Percentiles rank a stretch among this genome's conserved stretches.
Evolutionary conservation across 495 filamentous ascomycete genomes (phyloP).

Genomic region (Penicillium lividum): DNA sequence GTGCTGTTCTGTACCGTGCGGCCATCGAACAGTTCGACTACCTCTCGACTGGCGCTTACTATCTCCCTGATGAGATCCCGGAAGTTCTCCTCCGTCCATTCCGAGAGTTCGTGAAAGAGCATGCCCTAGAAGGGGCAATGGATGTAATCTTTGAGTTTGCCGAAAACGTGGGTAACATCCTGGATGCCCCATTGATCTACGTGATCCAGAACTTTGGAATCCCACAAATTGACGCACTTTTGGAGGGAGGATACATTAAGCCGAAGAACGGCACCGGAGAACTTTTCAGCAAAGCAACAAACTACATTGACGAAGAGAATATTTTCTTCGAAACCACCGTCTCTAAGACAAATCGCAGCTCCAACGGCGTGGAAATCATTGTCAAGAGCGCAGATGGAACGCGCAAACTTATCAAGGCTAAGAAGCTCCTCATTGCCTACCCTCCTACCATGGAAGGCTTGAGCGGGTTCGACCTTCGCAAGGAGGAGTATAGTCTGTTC

Average conservation of each 20-base stretch:
- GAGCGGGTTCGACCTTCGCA: constrained; percentile 34
- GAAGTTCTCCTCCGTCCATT: constrained; percentile 13
- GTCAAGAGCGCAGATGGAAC: constrained; percentile 37
- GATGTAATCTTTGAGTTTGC: constrained; percentile 11
- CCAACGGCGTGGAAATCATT: constrained; percentile 12
- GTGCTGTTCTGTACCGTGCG: constrained; percentile 9
- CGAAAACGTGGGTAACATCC: constrained; percentile 12
- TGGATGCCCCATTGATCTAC: constrained; percentile 10
- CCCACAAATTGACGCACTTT: constrained; percentile 1
- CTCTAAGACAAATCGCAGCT: constrained; percentile 11
- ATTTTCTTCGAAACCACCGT: constrained; percentile 12
- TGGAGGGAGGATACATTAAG: constrained; percentile 7
- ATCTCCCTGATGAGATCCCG: constrained; percentile 12
- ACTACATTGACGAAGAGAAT: constrained; percentile 8
- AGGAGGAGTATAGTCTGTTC: constrained; percentile 39
- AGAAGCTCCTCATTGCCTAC: constrained; percentile 45
- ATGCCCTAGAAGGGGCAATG: constrained; percentile 9
- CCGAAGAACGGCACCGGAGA: constrained; percentile 12
- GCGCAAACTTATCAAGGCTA: constrained; percentile 40
- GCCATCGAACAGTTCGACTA: constrained; percentile 14
- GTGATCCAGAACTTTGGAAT: constrained; percentile 14
- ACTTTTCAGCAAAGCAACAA: constrained; percentile 9
- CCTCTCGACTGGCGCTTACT: constrained; percentile 8
- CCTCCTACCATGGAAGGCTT: constrained; percentile 32
- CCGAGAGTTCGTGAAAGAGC: constrained; percentile 10